Base-by-base conservation (phyloP, 805 yeast species). In the Metschnikowia matae region DNA sequence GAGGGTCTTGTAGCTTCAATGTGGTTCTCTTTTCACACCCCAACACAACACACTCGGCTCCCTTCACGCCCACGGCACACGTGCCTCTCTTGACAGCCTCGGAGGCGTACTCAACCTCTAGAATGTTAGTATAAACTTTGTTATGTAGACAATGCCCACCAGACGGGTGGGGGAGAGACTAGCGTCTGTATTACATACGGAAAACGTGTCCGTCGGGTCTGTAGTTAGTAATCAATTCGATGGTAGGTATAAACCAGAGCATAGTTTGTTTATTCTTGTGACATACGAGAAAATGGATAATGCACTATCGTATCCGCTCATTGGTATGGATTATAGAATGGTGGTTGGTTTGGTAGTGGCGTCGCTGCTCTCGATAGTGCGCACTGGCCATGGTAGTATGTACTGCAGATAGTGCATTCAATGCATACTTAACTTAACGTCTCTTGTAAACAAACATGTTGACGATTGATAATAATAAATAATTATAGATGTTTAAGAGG, bases 261-360 rank as follows among this genome's bases (percentile, higher is more conserved):
- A 26, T 26, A 11, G 29, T 8, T 26, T 26, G 29, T 26, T 26
- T 26, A 3, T 26, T 26, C 11, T 3, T 26, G n/a, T 21, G 17
- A 82, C 91, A 61, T 81, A 86, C 85, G 96, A 89, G 75, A 92
- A 92, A 69, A 92, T 95, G 55, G 97, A 91, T 62, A 92, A 81
- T 50, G 99, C 99, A 80, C 98, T 84, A 72, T 92, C 99, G 96
- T 92, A 92, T 55, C 99, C 98, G 79, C 97, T 89, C 99, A 92
- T 92, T 36, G 44, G 21, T 26, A 17, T 39, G 40, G 40, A 34
- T 45, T 26, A 35, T 26, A 6, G 34, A 8, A 21, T 18, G 40
- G 23, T 31, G 38, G 44, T 35, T 44, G 37, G 38, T 36, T 39
- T 17, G 11, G 40, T 44, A 44, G 35, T 49, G 48, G 52, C 48